A percentile compares a stretch with the other conserved stretches of the same genome.
Conservation (phyloP, 2,329 filamentous ascomycete genomes). For the Colletotrichum sp. region DNA sequence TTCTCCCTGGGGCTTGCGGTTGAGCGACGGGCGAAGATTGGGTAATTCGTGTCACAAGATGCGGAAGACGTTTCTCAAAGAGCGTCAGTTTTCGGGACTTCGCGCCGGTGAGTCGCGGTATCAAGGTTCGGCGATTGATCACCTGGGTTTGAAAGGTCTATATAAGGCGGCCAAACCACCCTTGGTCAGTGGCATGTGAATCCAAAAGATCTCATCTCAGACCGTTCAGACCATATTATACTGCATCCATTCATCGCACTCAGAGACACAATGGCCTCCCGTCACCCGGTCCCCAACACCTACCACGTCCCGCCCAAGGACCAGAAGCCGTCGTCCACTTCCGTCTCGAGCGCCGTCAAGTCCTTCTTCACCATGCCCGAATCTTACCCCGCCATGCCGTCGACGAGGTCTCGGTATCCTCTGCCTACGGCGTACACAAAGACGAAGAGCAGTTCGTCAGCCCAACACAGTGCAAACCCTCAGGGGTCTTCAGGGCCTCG, state of each 20-base stretch:
- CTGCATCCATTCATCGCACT: not conserved
- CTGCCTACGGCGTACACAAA: not conserved
- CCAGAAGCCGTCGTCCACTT: not conserved
- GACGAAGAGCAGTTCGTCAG: not conserved
- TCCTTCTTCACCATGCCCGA: not conserved
- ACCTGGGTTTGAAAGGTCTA: not conserved
- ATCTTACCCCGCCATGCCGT: not conserved
- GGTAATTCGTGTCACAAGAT: not conserved
- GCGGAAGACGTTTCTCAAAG: not conserved
- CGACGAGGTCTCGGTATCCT: not conserved
- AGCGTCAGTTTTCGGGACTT: not conserved
- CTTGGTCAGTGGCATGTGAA: not conserved
- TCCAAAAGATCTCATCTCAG: not conserved
- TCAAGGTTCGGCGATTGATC: not conserved
- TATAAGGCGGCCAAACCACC: not conserved
- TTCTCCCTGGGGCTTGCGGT: not conserved
- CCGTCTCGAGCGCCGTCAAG: not conserved
- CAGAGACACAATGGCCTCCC: not conserved
- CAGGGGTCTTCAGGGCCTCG: not conserved
- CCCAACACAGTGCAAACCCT: not conserved
- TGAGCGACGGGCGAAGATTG: not conserved
- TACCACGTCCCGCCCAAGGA: not conserved
- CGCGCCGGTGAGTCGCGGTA: not conserved
- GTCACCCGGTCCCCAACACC: not conserved
- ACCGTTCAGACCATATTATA: rapidly evolving